Conservation (phyloP, 805 yeast species). For the Ogataea wickerhamii region DNA sequence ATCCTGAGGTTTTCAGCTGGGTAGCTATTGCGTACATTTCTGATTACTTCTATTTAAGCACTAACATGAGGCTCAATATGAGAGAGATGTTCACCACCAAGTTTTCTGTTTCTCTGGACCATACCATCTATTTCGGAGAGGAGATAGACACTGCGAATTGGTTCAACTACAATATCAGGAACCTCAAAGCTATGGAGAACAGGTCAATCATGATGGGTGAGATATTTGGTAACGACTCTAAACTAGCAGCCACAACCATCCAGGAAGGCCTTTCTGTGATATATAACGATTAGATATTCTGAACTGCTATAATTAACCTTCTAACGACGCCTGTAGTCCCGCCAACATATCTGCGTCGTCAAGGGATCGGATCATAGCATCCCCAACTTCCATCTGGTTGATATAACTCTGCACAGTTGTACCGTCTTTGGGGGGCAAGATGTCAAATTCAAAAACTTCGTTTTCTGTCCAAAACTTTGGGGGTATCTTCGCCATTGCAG, state of each 20-base stretch:
- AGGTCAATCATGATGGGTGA: constrained; percentile 58
- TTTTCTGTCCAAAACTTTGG: constrained; percentile 54
- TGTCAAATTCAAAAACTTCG: constrained; percentile 67
- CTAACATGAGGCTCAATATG: constrained; percentile 50
- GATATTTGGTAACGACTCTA: constrained; percentile 46
- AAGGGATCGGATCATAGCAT: constrained; percentile 30
- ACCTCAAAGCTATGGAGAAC: constrained; percentile 47
- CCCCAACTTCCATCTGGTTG: constrained; percentile 44
- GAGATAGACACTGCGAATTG: constrained; percentile 43
- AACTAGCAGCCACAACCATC: constrained; percentile 53
- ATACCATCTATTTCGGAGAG: constrained; percentile 60
- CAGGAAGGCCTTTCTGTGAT: constrained; percentile 60
- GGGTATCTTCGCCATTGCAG: constrained; percentile 70
- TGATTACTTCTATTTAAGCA: constrained; percentile 52
- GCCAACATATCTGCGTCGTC: neutral
- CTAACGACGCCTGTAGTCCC: neutral
- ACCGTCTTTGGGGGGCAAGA: constrained; percentile 60
- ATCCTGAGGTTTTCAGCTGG: constrained; percentile 40
- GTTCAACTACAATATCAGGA: constrained; percentile 47
- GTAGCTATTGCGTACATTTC: constrained; percentile 58
- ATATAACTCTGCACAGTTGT: constrained; percentile 42
- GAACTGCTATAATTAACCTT: neutral
- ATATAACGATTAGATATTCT: constrained; percentile 8
- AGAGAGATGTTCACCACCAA: constrained; percentile 43
- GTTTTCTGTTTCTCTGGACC: constrained; percentile 62